Conservation (phyloP, 2,329 filamentous ascomycete species). For the Penicillium sp. region DNA sequence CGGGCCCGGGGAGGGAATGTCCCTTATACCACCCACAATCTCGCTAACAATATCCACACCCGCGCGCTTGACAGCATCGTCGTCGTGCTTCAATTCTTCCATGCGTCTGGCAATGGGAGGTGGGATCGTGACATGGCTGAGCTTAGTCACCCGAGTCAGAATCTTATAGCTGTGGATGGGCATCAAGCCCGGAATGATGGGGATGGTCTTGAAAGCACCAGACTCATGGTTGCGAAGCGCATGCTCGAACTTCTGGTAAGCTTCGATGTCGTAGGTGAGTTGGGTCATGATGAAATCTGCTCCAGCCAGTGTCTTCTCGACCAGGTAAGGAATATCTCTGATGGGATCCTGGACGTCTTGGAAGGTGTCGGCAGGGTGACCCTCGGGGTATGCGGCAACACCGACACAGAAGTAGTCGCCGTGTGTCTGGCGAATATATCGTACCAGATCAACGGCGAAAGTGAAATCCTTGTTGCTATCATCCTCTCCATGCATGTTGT, state of each 20-base stretch:
- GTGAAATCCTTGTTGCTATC: constrained; percentile 75
- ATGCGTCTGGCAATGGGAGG: constrained; percentile 65
- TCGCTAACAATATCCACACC: constrained; percentile 70
- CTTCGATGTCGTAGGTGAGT: constrained; percentile 86
- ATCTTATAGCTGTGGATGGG: constrained; percentile 97
- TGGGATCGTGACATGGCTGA: constrained; percentile 85
- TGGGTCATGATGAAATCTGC: constrained; percentile 99
- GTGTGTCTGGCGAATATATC: constrained; percentile 80
- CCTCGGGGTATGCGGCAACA: constrained; percentile 92
- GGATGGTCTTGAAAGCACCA: constrained; percentile 78
- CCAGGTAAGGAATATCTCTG: constrained; percentile 77
- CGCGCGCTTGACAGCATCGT: constrained; percentile 50
- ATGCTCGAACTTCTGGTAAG: constrained; percentile 77
- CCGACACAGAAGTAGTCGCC: constrained; percentile 96
- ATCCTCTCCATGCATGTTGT: constrained; percentile 63
- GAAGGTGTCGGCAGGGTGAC: constrained; percentile 86
- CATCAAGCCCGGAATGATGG: constrained; percentile 94
- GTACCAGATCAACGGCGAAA: constrained; percentile 85
- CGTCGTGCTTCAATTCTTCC: constrained; percentile 48
- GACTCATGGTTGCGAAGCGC: constrained; percentile 76
- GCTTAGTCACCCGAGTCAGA: constrained; percentile 87
- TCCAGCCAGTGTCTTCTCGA: constrained; percentile 87
- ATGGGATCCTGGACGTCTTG: constrained; percentile 69
- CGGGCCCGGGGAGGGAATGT: constrained; percentile 59
- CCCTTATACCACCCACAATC: constrained; percentile 75